Percentiles rank a stretch among this genome's conserved stretches.
phyloP scores from a whole-genome alignment of 768 basidiomycete genomes.

The Tephrocybe sp. region DNA sequence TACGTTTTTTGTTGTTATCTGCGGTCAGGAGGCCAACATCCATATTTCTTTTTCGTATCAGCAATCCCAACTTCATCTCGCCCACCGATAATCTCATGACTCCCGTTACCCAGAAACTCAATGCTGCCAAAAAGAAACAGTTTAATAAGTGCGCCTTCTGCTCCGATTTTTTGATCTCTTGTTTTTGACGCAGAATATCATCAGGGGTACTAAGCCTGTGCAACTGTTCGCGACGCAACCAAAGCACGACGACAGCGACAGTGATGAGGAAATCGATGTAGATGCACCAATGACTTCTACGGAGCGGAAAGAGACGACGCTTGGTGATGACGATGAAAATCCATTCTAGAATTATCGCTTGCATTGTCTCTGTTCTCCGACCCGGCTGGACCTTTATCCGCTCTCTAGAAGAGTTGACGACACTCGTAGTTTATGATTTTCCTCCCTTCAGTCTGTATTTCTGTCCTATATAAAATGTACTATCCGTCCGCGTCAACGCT shows the following conservation, averaged over 20 bases:
- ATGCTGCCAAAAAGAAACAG: constrained; percentile 88
- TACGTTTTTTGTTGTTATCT: constrained; percentile 36
- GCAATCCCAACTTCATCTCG: constrained; percentile 86
- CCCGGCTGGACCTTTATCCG: constrained; percentile 19
- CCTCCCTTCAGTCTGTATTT: constrained; percentile 17
- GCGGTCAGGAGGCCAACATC: constrained; percentile 12
- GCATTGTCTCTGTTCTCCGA: constrained; percentile 11
- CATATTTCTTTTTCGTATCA: constrained; percentile 23
- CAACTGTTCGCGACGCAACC: constrained; percentile 51
- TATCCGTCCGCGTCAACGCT: background rate
- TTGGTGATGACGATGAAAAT: constrained; percentile 61
- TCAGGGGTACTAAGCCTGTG: constrained; percentile 60
- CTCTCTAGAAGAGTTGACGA: constrained; percentile 17
- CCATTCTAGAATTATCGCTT: constrained; percentile 51
- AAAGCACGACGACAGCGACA: constrained; percentile 37
- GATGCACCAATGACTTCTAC: constrained; percentile 14
- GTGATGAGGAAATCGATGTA: constrained; percentile 31
- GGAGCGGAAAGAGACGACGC: constrained; percentile 28
- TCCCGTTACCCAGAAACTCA: constrained; percentile 89
- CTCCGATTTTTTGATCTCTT: constrained; percentile 4
- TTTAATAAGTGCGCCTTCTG: constrained; percentile 71
- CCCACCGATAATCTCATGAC: constrained; percentile 96
- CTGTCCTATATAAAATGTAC: constrained; percentile 19
- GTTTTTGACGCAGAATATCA: constrained; percentile 2
- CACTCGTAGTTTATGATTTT: constrained; percentile 10